These are phyloP conservation scores for Solanum sitiens DNA, from an alignment of 257 asterid species.

Conservation along the genomic window DNA sequence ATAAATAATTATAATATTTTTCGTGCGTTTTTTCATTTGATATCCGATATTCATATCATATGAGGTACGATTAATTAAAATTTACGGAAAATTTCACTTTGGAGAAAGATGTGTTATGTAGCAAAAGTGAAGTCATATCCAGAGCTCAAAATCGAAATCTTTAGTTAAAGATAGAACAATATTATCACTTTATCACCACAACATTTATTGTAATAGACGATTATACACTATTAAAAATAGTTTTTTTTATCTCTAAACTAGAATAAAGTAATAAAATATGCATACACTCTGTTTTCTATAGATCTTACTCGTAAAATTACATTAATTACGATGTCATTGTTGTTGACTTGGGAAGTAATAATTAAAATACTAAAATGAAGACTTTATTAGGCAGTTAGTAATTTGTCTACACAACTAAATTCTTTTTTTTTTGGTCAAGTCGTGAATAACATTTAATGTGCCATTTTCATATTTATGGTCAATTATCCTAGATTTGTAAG, in stretches of 20 bases:
- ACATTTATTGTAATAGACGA: background rate
- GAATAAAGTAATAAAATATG: fast-evolving
- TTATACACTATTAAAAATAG: background rate
- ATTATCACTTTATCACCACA: background rate
- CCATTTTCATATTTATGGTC: background rate
- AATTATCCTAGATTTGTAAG: background rate
- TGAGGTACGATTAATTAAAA: background rate
- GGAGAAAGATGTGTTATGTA: too few species aligned
- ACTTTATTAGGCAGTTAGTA: background rate
- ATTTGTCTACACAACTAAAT: background rate
- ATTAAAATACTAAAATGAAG: background rate
- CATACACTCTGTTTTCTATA: fast-evolving
- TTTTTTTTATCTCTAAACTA: background rate
- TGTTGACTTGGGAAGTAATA: background rate
- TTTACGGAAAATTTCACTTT: background rate
- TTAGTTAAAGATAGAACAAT: fast-evolving
- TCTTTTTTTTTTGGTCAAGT: background rate
- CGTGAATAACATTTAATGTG: background rate
- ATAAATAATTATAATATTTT: background rate
- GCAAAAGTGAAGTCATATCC: background rate
- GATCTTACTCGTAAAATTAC: background rate
- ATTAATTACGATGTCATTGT: background rate
- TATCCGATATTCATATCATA: background rate
- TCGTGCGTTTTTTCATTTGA: fast-evolving
- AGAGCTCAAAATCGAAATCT: background rate